Base-by-base conservation (phyloP, 352 stramenopile species). In the Peronosclerospora sorghi region DNA sequence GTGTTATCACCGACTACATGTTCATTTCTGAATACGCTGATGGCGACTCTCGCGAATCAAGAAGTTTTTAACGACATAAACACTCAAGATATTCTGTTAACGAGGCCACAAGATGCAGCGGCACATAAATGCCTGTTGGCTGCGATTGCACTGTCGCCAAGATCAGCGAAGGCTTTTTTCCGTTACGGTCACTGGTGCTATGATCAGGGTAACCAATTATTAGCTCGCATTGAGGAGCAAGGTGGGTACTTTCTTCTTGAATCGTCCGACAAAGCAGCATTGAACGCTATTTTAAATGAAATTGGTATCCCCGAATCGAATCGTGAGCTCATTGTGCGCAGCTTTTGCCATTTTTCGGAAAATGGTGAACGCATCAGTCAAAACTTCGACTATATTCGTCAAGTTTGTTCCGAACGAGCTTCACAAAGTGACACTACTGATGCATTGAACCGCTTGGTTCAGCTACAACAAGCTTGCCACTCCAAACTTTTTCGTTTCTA, bases 131-230 rank as follows among this genome's bases (percentile, higher is more conserved):
- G 59, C 19, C 54, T 65, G 30, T 18, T 55, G 35, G 15, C 65
- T 41, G 74, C 72, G 3, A 68, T 65, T 5, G 29, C 51, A 8
- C 34, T 83, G 14, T 45, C 45, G 0, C 59, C 66, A 21, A 52
- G 48, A 20, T 77, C 66, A 35, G 32, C 58, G 4, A 64, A 67
- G 24, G 68, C 62, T 1, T 90, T 74, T 74, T 43, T 77, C 32
- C 42, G 56, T 18, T 90, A 83, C 35, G 72, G 73, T 46, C 58
- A 86, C 41, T 90, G 78, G 78, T 83, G 66, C 23, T 85, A 90
- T 30, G 51, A 69, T 26, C 65, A 62, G 26, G 69, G 65, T 9
- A 73, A 65, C 24, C 45, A 44, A 5, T 54, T 61, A 34, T 50
- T 85, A 4, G 68, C 71, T 23, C 51, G 41, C 4, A 55, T 89